A percentile compares a stretch with the other conserved stretches of the same genome.
Conservation (phyloP, 805 yeast species). For the Clavispora vitiphila region DNA sequence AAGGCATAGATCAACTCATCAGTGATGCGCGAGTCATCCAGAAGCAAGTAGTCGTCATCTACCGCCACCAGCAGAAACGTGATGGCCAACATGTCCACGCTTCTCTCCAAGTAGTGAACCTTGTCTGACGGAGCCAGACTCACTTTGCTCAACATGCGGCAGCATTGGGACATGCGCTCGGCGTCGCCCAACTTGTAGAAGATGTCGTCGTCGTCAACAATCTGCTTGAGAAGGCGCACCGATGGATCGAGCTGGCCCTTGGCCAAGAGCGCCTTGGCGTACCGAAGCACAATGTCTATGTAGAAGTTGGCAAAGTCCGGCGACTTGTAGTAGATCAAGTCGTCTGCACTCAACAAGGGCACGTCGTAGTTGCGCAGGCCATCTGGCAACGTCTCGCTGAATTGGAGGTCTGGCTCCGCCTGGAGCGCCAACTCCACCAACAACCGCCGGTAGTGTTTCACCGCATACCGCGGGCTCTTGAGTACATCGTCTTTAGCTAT, state of each 20-base stretch:
- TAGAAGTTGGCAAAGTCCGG: constrained; percentile 36
- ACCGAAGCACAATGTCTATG: constrained; percentile 37
- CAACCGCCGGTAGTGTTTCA: constrained; percentile 37
- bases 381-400: constrained; percentile 19
- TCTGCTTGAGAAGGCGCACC: constrained; percentile 20
- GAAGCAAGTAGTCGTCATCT: constrained; percentile 22
- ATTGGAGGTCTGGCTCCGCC: constrained; percentile 20
- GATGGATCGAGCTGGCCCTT: constrained; percentile 33
- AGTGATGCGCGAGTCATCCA: constrained; percentile 24
- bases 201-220: constrained; percentile 32
- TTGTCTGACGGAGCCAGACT: constrained; percentile 16
- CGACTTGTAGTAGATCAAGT: constrained; percentile 26
- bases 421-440: constrained; percentile 29
- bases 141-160: constrained; percentile 30
- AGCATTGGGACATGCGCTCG: constrained; percentile 36
- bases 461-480: constrained; percentile 37
- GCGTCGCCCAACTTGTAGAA: constrained; percentile 37
- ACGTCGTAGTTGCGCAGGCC: constrained; percentile 24
- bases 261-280: constrained; percentile 37
- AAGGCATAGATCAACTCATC: constrained; percentile 33
- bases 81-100: constrained; percentile 28
- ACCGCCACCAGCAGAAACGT: constrained; percentile 24
- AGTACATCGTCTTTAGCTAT: constrained; percentile 41
- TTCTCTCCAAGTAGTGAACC: constrained; percentile 23
- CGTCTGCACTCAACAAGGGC: constrained; percentile 29